phyloP scores from a whole-genome alignment of 345 rosid genomes.

The Populus nigra region DNA sequence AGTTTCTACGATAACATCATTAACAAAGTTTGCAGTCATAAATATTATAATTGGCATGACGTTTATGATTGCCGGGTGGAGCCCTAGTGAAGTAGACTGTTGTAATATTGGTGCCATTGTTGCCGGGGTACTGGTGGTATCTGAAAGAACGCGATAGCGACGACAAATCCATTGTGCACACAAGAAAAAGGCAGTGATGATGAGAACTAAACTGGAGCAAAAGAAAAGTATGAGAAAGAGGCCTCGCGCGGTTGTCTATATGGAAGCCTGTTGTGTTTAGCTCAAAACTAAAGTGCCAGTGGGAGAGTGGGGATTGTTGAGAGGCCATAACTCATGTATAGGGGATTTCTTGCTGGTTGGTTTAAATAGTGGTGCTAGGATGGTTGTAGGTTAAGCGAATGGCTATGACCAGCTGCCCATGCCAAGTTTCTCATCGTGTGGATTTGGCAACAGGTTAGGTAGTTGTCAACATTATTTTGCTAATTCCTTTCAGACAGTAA shows the following conservation, averaged over 20 bases:
- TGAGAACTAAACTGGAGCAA: slow-evolving; percentile 19
- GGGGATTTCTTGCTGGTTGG: background rate
- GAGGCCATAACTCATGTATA: slow-evolving; percentile 20
- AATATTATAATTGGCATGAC: slow-evolving; percentile 23
- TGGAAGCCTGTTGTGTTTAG: slow-evolving; percentile 41
- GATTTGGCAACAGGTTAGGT: background rate
- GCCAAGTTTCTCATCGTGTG: background rate
- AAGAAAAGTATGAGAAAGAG: slow-evolving; percentile 40
- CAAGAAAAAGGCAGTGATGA: slow-evolving; percentile 34
- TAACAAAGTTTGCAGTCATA: background rate
- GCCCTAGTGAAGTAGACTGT: slow-evolving; percentile 17
- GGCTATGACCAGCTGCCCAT: background rate
- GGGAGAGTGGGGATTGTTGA: slow-evolving; percentile 25
- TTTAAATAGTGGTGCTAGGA: background rate
- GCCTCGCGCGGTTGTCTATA: slow-evolving; percentile 30
- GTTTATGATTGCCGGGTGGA: slow-evolving; percentile 21
- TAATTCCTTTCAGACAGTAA: too few species aligned
- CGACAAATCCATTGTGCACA: slow-evolving; percentile 45
- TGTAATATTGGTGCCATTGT: background rate
- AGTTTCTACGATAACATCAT: background rate
- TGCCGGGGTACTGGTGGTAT: background rate
- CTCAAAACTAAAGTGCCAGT: slow-evolving; percentile 46
- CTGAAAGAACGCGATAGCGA: slow-evolving; percentile 7
- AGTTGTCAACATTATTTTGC: background rate
- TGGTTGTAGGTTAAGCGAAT: background rate